These are phyloP conservation scores for Penstemon eatonii DNA, from an alignment of 257 asterid genomes.

Conservation along the genomic window DNA sequence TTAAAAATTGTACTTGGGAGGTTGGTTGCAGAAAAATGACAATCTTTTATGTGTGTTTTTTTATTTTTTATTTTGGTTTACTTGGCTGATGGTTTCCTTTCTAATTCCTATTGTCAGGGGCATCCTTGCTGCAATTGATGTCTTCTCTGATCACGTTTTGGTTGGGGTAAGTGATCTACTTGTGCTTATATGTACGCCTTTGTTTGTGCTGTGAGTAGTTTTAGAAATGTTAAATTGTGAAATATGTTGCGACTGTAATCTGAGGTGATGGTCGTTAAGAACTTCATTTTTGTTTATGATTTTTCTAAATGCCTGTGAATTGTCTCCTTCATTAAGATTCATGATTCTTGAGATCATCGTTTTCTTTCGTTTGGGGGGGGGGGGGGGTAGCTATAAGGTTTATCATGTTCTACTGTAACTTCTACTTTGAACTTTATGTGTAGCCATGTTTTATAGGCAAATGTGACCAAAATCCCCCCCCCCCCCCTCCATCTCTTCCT, in stretches of 20 bases:
- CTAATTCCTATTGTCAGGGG: constrained; percentile 57
- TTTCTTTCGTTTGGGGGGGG: not conserved
- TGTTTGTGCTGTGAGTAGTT: constrained; percentile 2
- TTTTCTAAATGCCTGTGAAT: not conserved
- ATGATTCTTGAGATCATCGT: too few relatives aligned
- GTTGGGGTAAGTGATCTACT: constrained; percentile 79
- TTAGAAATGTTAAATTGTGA: not conserved
- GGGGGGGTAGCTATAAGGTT: not conserved
- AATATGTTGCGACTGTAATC: not conserved
- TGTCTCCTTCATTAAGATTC: not conserved
- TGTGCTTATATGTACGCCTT: constrained; percentile 18
- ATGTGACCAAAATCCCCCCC: too few relatives aligned
- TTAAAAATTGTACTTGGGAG: constrained; percentile 9
- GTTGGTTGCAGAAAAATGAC: not conserved
- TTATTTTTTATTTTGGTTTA: not conserved
- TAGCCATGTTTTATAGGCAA: too few relatives aligned
- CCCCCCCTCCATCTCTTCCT: not conserved
- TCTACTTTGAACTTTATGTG: too few relatives aligned
- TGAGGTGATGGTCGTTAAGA: constrained; percentile 3
- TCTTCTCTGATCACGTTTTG: constrained; percentile 71
- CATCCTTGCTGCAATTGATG: constrained; percentile 95
- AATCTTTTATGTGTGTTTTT: not conserved
- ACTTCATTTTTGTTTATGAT: not conserved
- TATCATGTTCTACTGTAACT: not conserved
- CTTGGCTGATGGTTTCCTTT: constrained; percentile 4